Evolutionary conservation across 805 yeast genomes (phyloP).

Genomic region (Ogataea trehaloabstinens): DNA sequence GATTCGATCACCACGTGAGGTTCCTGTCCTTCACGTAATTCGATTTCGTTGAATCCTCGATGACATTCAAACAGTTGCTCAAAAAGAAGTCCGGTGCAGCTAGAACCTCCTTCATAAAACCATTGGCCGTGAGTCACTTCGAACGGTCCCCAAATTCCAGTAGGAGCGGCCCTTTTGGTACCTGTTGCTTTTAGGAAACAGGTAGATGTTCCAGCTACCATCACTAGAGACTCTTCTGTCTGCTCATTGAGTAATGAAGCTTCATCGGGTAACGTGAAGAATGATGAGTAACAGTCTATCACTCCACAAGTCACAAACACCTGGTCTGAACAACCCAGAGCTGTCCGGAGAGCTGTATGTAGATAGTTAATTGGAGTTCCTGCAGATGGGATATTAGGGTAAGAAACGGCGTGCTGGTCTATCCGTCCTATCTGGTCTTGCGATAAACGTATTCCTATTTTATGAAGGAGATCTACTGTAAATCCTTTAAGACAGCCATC

Average conservation of each 20-base stretch:
- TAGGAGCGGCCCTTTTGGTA: conserved; percentile 7
- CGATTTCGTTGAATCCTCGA: conserved; percentile 19
- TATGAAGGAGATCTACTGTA: conserved; percentile 13
- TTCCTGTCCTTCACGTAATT: conserved; percentile 6
- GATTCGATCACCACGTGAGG: conserved; percentile 14
- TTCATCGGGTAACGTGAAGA: conserved; percentile 35
- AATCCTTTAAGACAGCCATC: conserved; percentile 64
- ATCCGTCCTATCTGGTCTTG: conserved; percentile 31
- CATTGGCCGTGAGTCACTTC: conserved; percentile 29
- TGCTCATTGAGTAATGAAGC: neutral
- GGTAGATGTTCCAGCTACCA: conserved; percentile 65
- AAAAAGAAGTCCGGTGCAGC: conserved; percentile 55
- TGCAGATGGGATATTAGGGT: conserved; percentile 28
- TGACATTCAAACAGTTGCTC: conserved; percentile 46
- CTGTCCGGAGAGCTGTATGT: conserved; percentile 1
- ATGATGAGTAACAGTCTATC: conserved; percentile 60
- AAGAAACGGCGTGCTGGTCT: conserved; percentile 16
- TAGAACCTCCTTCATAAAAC: conserved; percentile 56
- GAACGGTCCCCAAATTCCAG: conserved; percentile 66
- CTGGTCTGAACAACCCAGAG: conserved; percentile 3
- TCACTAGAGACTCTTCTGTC: conserved; percentile 33
- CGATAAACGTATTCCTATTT: conserved; percentile 11
- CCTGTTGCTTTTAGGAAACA: conserved; percentile 43
- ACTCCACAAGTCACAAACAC: conserved; percentile 44
- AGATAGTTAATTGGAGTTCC: conserved; percentile 32